Percentiles rank a stretch among this genome's conserved stretches.
These are phyloP conservation scores for Ganoderma boninense DNA, from an alignment of 1,284 basidiomycete species.

Conservation along the genomic window DNA sequence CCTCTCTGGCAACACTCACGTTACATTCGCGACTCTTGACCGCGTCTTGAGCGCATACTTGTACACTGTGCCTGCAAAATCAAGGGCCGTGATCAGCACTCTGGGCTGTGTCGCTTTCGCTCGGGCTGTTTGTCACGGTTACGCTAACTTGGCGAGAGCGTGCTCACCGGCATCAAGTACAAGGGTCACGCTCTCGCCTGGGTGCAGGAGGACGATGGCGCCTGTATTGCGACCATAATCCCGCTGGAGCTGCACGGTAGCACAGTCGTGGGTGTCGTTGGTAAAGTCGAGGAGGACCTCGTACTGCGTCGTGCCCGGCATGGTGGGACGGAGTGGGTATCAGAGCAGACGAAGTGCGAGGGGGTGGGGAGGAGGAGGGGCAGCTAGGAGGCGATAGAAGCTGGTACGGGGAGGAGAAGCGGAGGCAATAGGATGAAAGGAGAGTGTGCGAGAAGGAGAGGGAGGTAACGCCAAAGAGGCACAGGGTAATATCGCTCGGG, in stretches of 20 bases:
- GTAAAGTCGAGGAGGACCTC: constrained; percentile 73
- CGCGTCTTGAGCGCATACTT: constrained; percentile 72
- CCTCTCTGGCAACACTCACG: constrained; percentile 52
- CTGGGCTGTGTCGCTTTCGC: neutral
- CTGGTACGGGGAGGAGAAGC: constrained; percentile 33
- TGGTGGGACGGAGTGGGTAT: constrained; percentile 32
- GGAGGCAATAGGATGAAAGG: constrained; percentile 39
- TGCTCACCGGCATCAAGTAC: constrained; percentile 63
- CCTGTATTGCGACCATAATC: constrained; percentile 67
- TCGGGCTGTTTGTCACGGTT: neutral
- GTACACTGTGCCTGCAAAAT: constrained; percentile 59
- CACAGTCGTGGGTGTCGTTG: constrained; percentile 71
- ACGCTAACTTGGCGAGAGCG: too few species aligned
- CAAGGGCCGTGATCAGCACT: constrained; percentile 17
- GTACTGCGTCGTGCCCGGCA: constrained; percentile 63
- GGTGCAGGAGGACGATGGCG: constrained; percentile 64
- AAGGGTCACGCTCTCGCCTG: constrained; percentile 69
- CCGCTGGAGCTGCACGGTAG: constrained; percentile 68
- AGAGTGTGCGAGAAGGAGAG: constrained; percentile 43
- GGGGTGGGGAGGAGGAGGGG: constrained; percentile 16
- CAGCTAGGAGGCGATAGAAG: constrained; percentile 31
- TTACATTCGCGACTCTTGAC: constrained; percentile 72
- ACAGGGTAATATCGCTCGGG: constrained; percentile 38
- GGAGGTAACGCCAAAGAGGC: constrained; percentile 42
- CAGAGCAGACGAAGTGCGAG: constrained; percentile 29